A percentile compares a stretch with the other conserved stretches of the same genome.
Evolutionary conservation across 768 basidiomycete genomes (phyloP).

Genomic region (Agaricus bisporus): DNA sequence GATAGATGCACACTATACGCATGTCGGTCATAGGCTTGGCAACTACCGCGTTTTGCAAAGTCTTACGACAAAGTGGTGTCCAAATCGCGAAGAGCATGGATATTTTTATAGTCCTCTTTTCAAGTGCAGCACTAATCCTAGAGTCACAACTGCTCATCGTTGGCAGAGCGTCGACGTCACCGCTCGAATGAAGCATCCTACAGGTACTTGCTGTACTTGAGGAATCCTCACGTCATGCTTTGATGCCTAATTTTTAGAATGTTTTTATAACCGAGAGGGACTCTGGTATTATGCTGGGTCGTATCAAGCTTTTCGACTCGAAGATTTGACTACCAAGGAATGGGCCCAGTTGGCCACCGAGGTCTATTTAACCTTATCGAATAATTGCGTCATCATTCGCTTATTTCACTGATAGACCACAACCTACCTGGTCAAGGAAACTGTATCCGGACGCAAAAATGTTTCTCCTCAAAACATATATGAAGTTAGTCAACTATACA

Average conservation of each 20-base stretch:
- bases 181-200: constrained; percentile 52
- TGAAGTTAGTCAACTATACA: constrained; percentile 68
- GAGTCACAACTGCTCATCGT: constrained; percentile 68
- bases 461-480: constrained; percentile 73
- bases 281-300: constrained; percentile 84
- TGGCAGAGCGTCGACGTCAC: constrained; percentile 65
- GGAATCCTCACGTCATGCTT: too few species aligned
- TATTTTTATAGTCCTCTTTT: constrained; percentile 68
- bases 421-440: constrained; percentile 65
- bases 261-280: constrained; percentile 76
- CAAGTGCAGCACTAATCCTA: constrained; percentile 77
- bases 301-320: constrained; percentile 61
- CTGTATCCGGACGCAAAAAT: constrained; percentile 64
- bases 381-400: constrained; percentile 5
- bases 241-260: constrained; percentile 38
- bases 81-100: constrained; percentile 78
- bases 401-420: constrained; percentile 39
- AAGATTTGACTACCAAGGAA: constrained; percentile 59
- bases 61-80: constrained; percentile 70
- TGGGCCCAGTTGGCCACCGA: constrained; percentile 63
- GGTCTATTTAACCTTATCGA: constrained; percentile 29
- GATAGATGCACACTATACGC: too few species aligned
- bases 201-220: constrained; percentile 34
- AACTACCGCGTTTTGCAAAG: constrained; percentile 66
- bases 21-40: constrained; percentile 38